Base-by-base conservation (phyloP, 257 asterid genomes). In the Linderniella brevidens region DNA sequence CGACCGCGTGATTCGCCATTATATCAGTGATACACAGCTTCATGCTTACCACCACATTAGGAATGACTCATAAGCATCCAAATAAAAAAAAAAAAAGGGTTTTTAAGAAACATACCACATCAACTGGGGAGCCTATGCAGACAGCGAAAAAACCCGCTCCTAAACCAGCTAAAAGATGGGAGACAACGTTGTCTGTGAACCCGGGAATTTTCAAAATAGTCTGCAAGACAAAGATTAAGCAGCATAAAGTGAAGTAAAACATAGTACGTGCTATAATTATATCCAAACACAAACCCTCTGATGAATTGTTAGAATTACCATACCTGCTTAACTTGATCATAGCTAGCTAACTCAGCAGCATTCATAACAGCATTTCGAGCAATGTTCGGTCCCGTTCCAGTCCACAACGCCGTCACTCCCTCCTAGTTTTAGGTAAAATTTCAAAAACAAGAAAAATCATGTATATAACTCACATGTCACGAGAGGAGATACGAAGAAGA, bases 141-240 rank as follows among this genome's bases (percentile, higher is more conserved):
- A 90, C 99, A 25, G 99, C 99, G 54, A 85, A 66, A 67, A 90
- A 85, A 19, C 99, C 99, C 56, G 96, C 99, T 64, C 99, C 99
- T 41, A 90, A 63, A 54, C 99, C 99, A 58, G 99, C 53, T 9
- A 90, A 55, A 43, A 90, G 70, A 65, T 90, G 99, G 48, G 96
- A 85, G 60, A 85, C 52, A 49, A 79, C 78, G 66, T 90, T 81
- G 75, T 85, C 99, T 15, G 79, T 67, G 71, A 90, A 90, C 46
- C 99, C 99, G 13, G 99, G 99, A 57, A 90, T 75, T 62, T 77
- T 85, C 66, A 90, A 74, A 64, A 90, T 63, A 49, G 92, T 70
- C 99, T 90, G 32, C 32, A 25, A 3, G 6, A 25, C 32, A 25
- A 25, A 25, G 32, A 25, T 25, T 25, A 25, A 25, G 32, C 32